These are phyloP conservation scores for Ensete glaucum DNA, from an alignment of 176 grass and related monocot species.

Conservation along the genomic window DNA sequence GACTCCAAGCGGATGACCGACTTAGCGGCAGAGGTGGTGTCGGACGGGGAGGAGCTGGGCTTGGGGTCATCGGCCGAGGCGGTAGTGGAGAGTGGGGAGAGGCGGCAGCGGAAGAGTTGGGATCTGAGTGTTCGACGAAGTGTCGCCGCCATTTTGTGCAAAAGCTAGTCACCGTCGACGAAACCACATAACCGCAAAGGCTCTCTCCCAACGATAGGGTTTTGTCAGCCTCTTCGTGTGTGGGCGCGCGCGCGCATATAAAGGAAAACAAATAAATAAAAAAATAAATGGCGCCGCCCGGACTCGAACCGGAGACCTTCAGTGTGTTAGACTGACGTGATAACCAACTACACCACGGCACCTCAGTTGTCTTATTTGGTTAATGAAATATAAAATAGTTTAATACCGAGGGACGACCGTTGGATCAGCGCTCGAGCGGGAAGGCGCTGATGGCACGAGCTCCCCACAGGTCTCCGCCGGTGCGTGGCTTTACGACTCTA, in stretches of 20 bases:
- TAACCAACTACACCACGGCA: constrained; percentile 87
- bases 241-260: too few relatives aligned
- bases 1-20: constrained; percentile 38
- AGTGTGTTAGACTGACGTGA: constrained; percentile 99
- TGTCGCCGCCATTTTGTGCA: constrained; percentile 15
- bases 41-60: not conserved
- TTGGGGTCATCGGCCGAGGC: constrained; percentile 6
- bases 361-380: too few relatives aligned
- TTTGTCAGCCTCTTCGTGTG: too few relatives aligned
- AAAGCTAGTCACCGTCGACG: too few relatives aligned
- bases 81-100: constrained; percentile 29
- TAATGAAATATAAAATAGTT: too few relatives aligned
- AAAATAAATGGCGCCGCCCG: not conserved
- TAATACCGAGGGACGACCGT: too few relatives aligned
- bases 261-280: too few relatives aligned
- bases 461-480: not conserved
- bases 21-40: constrained; percentile 30
- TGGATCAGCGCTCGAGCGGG: not conserved
- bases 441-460: not conserved
- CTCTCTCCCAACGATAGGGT: too few relatives aligned
- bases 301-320: constrained; percentile 88
- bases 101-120: constrained; percentile 20
- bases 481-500: constrained; percentile 4
- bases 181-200: too few relatives aligned
- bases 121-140: constrained; percentile 22